Evolutionary conservation across 495 filamentous ascomycete species (phyloP), one percentile per base, ranked within the genome.

Genomic region (Trichoderma erinaceum): DNA sequence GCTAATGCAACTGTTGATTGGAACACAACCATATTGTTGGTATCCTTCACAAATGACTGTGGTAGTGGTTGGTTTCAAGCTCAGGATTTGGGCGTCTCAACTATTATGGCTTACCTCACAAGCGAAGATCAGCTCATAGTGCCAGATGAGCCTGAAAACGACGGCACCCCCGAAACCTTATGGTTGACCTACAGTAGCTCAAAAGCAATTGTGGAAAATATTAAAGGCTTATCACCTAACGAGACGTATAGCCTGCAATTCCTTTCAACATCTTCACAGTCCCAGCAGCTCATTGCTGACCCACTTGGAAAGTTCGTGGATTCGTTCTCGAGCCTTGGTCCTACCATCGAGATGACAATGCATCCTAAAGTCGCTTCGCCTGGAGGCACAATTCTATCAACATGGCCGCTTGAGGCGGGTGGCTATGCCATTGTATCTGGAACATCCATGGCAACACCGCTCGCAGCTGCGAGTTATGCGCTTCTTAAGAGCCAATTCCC

Each of bases 381-480:
- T 7, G 72, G 72, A 6, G 69, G 71, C 4, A 65, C 65, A 44
- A 74, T 74, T 21, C 66, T 74, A 18, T 70, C 72, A 16, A 74
- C 72, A 1, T 74, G 68, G 65, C 72, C 72, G 1, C 41, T 74
- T 8, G 72, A 71, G 18, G 64, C 68, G 0, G 48, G 67, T 38
- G 71, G 68, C 4, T 74, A 74, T 48, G 71, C 72, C 11, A 69
- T 72, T 12, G 67, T 72, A n/a, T 69, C 72, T 12, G 73, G 74
- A n/a, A 73, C 74, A 5, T 76, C 73, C 43, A 73, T 74, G 73
- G 71, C 73, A 32, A 71, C 71, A 7, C 73, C 74, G 1, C 76
- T 70, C 61, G 64, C 72, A 15, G 71, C 74, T 21, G 74, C 66
- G 4, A 71, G 69, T 44, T 73, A 72, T 64, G 74, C 73, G 13